Percentiles rank a stretch among this genome's conserved stretches.
phyloP scores from a whole-genome alignment of 2,329 filamentous ascomycete genomes.

The Aspergillus brasiliensis region DNA sequence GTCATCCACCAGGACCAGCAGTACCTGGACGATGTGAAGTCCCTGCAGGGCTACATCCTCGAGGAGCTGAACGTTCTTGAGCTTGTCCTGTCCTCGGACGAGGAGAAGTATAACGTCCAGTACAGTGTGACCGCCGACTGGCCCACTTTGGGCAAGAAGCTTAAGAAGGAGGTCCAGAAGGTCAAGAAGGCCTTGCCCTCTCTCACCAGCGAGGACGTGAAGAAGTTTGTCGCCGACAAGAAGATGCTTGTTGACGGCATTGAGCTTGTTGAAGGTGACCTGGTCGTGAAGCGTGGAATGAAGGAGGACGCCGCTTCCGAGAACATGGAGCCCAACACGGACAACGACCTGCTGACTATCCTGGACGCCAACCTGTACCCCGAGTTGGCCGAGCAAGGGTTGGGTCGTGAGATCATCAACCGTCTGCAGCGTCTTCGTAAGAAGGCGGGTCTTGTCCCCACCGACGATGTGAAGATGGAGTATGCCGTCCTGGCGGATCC shows the following conservation, averaged over 20 bases:
- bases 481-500: conserved; percentile 81
- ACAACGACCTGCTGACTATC: conserved; percentile 87
- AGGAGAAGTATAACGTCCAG: conserved; percentile 87
- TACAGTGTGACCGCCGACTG: conserved; percentile 91
- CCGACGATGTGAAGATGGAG: conserved; percentile 94
- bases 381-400: conserved; percentile 82
- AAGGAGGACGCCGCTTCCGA: conserved; percentile 71
- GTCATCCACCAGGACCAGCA: conserved; percentile 82
- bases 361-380: conserved; percentile 81
- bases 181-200: conserved; percentile 87
- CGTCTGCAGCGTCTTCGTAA: conserved; percentile 90
- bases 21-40: conserved; percentile 84
- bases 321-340: conserved; percentile 82
- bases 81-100: conserved; percentile 79
- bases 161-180: conserved; percentile 90
- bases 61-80: conserved; percentile 92
- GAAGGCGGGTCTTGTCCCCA: conserved; percentile 86
- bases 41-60: conserved; percentile 81
- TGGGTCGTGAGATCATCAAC: conserved; percentile 90
- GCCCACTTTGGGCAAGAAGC: conserved; percentile 92
- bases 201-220: conserved; percentile 78
- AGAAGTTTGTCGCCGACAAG: conserved; percentile 71
- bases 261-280: conserved; percentile 75
- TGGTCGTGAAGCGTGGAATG: conserved; percentile 78
- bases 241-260: conserved; percentile 85